These are phyloP conservation scores for Penicillium lividum DNA, from an alignment of 495 filamentous ascomycete species.

Conservation along the genomic window DNA sequence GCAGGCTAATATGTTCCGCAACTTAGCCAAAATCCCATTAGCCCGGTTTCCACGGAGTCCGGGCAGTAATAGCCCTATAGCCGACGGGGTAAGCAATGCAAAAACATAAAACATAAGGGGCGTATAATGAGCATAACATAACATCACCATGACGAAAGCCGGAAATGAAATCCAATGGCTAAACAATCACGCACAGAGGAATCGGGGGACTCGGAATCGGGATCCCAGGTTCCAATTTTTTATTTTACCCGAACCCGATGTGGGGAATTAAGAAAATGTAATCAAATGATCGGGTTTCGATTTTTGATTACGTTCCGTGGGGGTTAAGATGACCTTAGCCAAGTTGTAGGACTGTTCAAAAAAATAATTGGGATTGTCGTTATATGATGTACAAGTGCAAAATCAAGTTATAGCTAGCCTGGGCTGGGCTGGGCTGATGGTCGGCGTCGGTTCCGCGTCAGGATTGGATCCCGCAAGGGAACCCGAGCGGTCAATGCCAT, in stretches of 20 bases:
- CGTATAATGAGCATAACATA: neutral
- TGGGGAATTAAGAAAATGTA: slow-evolving; percentile 5
- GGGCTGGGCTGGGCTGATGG: neutral
- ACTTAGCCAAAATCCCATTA: neutral
- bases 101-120: neutral
- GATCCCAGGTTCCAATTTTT: slow-evolving; percentile 8
- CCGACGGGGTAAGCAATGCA: neutral
- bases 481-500: neutral
- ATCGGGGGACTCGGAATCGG: slow-evolving; percentile 14
- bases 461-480: slow-evolving; percentile 5
- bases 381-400: neutral
- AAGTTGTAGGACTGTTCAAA: neutral
- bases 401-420: neutral
- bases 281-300: neutral
- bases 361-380: too few species aligned
- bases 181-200: slow-evolving; percentile 1
- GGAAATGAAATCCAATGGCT: neutral
- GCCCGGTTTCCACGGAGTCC: neutral
- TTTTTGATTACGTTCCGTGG: neutral
- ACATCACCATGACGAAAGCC: neutral
- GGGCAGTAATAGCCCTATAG: neutral
- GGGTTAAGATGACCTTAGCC: neutral
- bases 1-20: neutral
- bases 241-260: slow-evolving; percentile 18
- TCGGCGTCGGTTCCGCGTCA: slow-evolving; percentile 7